Conservation (phyloP, 2,329 filamentous ascomycete species). For the Rhinocladiella mackenziei region DNA sequence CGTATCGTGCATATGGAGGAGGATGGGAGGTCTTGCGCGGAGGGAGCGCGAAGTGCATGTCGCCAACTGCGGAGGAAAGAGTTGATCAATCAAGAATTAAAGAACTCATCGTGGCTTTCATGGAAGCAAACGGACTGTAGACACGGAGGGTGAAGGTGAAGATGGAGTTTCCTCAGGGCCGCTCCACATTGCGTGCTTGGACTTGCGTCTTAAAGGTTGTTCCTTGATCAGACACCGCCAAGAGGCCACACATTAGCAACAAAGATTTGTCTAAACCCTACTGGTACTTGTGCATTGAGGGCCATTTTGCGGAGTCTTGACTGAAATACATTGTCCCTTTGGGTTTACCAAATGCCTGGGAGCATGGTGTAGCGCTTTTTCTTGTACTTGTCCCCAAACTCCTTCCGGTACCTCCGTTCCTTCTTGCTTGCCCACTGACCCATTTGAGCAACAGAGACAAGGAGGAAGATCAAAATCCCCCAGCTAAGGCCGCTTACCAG, state of each 20-base stretch:
- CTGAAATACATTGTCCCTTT: too few species aligned
- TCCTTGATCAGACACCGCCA: too few species aligned
- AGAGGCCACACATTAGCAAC: too few species aligned
- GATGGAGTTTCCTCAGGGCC: too few species aligned
- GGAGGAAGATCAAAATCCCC: slow-evolving; percentile 71
- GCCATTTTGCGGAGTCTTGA: too few species aligned
- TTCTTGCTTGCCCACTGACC: slow-evolving; percentile 83
- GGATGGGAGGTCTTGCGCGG: slow-evolving; percentile 77
- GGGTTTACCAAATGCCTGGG: slow-evolving; percentile 61
- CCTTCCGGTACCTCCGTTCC: slow-evolving; percentile 81
- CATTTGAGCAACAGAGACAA: slow-evolving; percentile 74
- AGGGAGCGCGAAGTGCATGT: slow-evolving; percentile 87
- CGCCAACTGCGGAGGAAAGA: slow-evolving; percentile 24
- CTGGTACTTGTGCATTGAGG: too few species aligned
- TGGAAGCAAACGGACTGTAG: not conserved
- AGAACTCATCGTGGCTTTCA: not conserved
- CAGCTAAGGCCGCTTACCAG: slow-evolving; percentile 71
- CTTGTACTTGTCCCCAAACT: slow-evolving; percentile 92
- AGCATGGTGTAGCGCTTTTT: slow-evolving; percentile 84
- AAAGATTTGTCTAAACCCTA: too few species aligned
- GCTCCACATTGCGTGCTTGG: too few species aligned
- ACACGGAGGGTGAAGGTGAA: not conserved
- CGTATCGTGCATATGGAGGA: slow-evolving; percentile 60
- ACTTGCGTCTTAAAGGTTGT: too few species aligned
- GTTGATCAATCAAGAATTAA: not conserved